phyloP scores from a whole-genome alignment of 768 basidiomycete genomes.

The Steccherinum ochraceum region DNA sequence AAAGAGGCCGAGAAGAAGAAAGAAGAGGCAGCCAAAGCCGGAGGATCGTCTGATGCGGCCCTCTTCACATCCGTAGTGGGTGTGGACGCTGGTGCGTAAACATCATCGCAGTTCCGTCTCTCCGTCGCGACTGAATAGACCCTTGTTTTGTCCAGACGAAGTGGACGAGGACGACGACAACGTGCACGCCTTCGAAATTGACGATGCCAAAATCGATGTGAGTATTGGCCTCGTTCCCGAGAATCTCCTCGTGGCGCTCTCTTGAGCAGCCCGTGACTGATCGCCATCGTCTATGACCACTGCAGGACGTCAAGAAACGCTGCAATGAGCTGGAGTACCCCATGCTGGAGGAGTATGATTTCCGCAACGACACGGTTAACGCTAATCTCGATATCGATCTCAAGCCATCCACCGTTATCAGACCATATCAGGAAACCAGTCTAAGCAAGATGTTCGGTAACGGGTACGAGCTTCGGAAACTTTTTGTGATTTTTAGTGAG shows the following conservation, averaged over 20 bases:
- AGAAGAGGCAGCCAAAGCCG: conserved; percentile 38
- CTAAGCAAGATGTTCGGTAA: conserved; percentile 99
- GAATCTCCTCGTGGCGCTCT: background rate
- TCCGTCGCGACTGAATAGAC: background rate
- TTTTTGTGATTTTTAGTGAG: background rate
- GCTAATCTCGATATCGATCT: conserved; percentile 97
- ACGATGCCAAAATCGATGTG: conserved; percentile 90
- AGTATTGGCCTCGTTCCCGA: conserved; percentile 15
- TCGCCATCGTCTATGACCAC: conserved; percentile 1
- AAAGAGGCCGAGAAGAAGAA: conserved; percentile 68
- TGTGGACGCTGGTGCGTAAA: conserved; percentile 69
- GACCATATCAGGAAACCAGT: conserved; percentile 98
- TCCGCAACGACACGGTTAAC: conserved; percentile 94
- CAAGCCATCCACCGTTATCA: conserved; percentile 94
- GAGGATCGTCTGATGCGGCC: conserved; percentile 54
- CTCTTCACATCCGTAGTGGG: conserved; percentile 96
- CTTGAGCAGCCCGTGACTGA: background rate
- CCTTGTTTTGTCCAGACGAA: conserved; percentile 56
- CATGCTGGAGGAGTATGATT: conserved; percentile 99
- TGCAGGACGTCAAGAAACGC: conserved; percentile 88
- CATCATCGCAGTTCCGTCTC: conserved; percentile 1
- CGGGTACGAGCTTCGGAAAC: conserved; percentile 47
- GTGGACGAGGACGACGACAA: conserved; percentile 97
- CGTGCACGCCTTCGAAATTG: conserved; percentile 95
- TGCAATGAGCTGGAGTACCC: conserved; percentile 97